Base-by-base conservation (phyloP, 2,329 filamentous ascomycete species). In the Cylindrodendrum hubeiense region DNA sequence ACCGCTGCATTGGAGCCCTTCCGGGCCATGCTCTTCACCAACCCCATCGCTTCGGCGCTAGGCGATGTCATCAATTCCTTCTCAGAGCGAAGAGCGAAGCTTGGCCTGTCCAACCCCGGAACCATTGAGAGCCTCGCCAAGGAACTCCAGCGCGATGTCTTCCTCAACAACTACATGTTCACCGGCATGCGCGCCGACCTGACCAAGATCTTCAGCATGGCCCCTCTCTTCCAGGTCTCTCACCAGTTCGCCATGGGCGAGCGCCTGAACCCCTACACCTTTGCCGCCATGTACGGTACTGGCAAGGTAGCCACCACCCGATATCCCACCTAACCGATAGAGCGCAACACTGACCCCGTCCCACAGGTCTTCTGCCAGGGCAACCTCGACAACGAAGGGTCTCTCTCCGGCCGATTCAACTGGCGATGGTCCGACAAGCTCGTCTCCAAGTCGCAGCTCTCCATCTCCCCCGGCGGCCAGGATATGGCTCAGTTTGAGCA, bases 211-310 rank as follows among this genome's bases (percentile, higher is more conserved):
- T 97, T 98, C 84, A 96, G 94, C 87, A 89, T 97, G 80, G 89
- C 91, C 63, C 96, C 96, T 63, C 85, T 98, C 73, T 99, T 99
- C 87, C 95, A 98, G 83, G 93, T 98, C 74, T 98, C 95, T 71
- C 96, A 99, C 84, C 93, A 96, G 75, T 96, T 99, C 81, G 92
- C 95, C 60, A 93, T 98, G 89, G 95, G 96, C 74, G 94, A 97
- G 82, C 90, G 92, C 72, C 86, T 97, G 80, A 95, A 95, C 79
- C 96, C 96, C 39, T 99, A 99, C 83, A 94, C 93, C 60, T 97
- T 98, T 83, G 93, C 94, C 73, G 93, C 93, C 70, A 89, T 99
- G 77, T 98, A 96, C 80, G 96, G 96, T 74, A 97, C 93, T 71
- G 92, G 92, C 82, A 95, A 94, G 87, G 95, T 98, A 82, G 66